phyloP scores from a whole-genome alignment of 345 rosid species.

The Aurinia saxatilis region DNA sequence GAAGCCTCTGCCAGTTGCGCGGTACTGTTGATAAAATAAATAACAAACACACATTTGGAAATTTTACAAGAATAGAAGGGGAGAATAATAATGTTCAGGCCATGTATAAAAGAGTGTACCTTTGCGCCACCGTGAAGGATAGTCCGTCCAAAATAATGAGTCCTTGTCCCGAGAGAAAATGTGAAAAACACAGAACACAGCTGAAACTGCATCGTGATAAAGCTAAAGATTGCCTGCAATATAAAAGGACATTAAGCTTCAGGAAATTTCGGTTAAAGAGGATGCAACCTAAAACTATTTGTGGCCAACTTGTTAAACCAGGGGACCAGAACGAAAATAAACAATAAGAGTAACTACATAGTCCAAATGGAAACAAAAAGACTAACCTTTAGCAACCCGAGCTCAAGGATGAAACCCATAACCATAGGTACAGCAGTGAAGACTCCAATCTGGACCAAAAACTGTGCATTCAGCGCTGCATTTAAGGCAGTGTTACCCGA shows the following conservation, averaged over 20 bases:
- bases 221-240: constrained; percentile 91
- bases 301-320: not conserved
- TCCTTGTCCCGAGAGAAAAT: constrained; percentile 90
- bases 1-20: constrained; percentile 98
- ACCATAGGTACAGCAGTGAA: constrained; percentile 98
- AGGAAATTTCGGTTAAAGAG: not conserved
- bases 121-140: constrained; percentile 99
- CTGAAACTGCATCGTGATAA: constrained; percentile 96
- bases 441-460: constrained; percentile 95
- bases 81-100: not conserved
- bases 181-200: constrained; percentile 97
- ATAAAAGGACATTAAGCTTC: constrained; percentile 3
- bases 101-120: constrained; percentile 34
- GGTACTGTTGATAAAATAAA: constrained; percentile 51
- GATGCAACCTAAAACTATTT: not conserved
- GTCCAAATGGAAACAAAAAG: constrained; percentile 5
- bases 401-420: constrained; percentile 96
- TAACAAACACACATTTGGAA: constrained; percentile 17
- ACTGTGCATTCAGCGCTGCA: constrained; percentile 90
- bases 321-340: not conserved
- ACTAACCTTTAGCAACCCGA: constrained; percentile 84
- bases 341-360: not conserved
- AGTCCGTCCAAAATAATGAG: constrained; percentile 99
- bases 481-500: constrained; percentile 79
- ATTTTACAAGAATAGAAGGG: not conserved